Evolutionary conservation across 228 moss, liverwort and hornwort genomes (phyloP).

Genomic region (Sphagnum magellanicum): DNA sequence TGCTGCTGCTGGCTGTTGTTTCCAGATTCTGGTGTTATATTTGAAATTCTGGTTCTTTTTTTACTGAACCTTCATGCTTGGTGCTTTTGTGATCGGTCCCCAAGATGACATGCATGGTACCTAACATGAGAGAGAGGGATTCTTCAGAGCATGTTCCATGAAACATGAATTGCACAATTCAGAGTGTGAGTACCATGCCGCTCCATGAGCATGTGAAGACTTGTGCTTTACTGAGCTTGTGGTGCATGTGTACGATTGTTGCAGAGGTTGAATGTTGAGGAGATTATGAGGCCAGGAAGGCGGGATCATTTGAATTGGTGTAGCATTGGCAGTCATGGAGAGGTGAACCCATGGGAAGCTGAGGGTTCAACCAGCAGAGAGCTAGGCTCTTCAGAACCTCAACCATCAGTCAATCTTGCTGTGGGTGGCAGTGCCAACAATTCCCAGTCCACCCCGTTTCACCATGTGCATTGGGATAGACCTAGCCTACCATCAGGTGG

Average conservation of each 20-base stretch:
- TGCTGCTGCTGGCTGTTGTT: too few species aligned
- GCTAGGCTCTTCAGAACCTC: conserved; percentile 7
- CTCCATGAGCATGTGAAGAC: background rate
- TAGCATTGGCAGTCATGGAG: conserved; percentile 19
- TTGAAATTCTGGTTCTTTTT: too few species aligned
- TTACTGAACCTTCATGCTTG: background rate
- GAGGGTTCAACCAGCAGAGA: conserved; percentile 18
- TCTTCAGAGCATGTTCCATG: background rate
- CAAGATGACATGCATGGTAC: background rate
- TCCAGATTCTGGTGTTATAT: too few species aligned
- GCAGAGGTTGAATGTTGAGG: conserved; percentile 24
- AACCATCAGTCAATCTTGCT: conserved; percentile 9
- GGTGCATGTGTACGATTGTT: background rate
- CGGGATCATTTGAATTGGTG: conserved; percentile 23
- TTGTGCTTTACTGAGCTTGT: background rate
- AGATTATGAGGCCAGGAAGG: conserved; percentile 28
- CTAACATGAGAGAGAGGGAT: background rate
- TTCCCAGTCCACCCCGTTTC: conserved; percentile 9
- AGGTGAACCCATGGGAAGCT: conserved; percentile 5
- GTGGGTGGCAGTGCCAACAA: conserved; percentile 17
- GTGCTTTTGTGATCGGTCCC: background rate
- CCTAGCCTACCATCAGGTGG: background rate
- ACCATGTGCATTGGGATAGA: conserved; percentile 14
- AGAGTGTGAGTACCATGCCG: background rate
- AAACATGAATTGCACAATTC: background rate